A percentile compares a stretch with the other conserved stretches of the same genome.
Evolutionary conservation across 2,329 filamentous ascomycete species (phyloP).

Genomic region (Colletotrichum karsti): DNA sequence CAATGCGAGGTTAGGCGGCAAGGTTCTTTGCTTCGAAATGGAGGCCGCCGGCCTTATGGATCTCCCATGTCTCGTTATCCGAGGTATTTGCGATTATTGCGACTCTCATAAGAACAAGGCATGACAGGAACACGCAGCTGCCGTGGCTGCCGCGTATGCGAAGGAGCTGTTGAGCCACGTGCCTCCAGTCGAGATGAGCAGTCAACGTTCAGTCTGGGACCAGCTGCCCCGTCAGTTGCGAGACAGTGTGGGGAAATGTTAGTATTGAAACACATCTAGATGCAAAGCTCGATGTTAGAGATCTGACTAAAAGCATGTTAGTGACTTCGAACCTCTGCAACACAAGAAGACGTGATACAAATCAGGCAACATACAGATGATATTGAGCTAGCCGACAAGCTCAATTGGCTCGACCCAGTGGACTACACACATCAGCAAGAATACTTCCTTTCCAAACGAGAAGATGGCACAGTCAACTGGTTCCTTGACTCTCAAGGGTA

Average conservation of each 20-base stretch:
- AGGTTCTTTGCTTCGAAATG: constrained; percentile 37
- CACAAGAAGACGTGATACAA: not conserved
- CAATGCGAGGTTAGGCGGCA: constrained; percentile 28
- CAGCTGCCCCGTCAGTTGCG: too few relatives aligned
- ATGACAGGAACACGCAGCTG: constrained; percentile 46
- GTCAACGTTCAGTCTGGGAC: not conserved
- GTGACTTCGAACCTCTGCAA: too few relatives aligned
- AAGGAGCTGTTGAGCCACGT: constrained; percentile 10
- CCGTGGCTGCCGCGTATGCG: constrained; percentile 41
- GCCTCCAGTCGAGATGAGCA: not conserved
- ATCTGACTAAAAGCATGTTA: too few relatives aligned
- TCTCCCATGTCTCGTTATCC: constrained; percentile 45
- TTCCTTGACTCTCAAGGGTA: not conserved
- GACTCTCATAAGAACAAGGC: constrained; percentile 47
- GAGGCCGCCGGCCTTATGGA: too few relatives aligned
- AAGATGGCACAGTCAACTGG: not conserved
- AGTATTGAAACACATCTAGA: not conserved
- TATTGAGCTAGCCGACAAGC: too few relatives aligned
- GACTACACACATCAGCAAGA: not conserved
- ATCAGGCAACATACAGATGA: too few relatives aligned
- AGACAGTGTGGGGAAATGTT: not conserved
- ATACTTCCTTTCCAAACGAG: not conserved
- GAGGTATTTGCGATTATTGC: constrained; percentile 49
- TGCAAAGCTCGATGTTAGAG: too few relatives aligned
- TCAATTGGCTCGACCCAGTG: not conserved